Evolutionary conservation across 164 flowering plant species (phyloP), one percentile per base, ranked within the genome.

Genomic region (Piper longum): DNA sequence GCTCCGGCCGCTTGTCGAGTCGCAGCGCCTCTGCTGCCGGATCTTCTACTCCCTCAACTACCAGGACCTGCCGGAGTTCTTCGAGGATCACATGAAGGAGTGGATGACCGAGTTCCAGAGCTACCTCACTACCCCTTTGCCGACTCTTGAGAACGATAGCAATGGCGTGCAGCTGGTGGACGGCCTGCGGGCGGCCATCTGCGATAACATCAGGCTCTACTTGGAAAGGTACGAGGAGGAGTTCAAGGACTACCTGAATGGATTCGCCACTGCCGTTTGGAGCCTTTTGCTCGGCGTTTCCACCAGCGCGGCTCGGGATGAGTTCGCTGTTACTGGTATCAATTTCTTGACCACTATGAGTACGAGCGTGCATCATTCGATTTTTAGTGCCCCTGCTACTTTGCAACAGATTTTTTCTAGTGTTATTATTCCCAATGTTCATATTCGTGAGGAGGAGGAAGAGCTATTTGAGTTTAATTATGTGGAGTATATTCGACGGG

Each of bases 201-300:
- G 97, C 69, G 99, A 90, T 75, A 90, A 87, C 68, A 88, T 93
- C 61, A 90, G 76, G 59, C 85, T 90, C 41, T 90, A 90, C 56
- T 83, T 90, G 87, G 93, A 90, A 78, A 88, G 81, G 79, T 82
- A 87, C 56, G 98, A 90, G 79, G 97, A 93, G 64, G 83, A 83
- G 72, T 93, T 93, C 72, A 77, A 82, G 62, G 81, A 62, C 4
- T 90, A 78, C 48, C 71, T 93, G 74, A 67, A 76, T 63, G 88
- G 76, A 57, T 93, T 93, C 68, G 95, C 87, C 4, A 65, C 66
- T 16, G 86, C 95, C 0, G 92, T 85, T 16, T 84, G 89, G 91
- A 75, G 78, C 60, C 79, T 93, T 43, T 77, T 93, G 18, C 82
- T 84, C 26, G 71, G 64, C 56, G 88, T 76, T 2, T 84, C 96